Evolutionary conservation across 2,329 filamentous ascomycete species (phyloP).

Genomic region (Fusarium metavorans): DNA sequence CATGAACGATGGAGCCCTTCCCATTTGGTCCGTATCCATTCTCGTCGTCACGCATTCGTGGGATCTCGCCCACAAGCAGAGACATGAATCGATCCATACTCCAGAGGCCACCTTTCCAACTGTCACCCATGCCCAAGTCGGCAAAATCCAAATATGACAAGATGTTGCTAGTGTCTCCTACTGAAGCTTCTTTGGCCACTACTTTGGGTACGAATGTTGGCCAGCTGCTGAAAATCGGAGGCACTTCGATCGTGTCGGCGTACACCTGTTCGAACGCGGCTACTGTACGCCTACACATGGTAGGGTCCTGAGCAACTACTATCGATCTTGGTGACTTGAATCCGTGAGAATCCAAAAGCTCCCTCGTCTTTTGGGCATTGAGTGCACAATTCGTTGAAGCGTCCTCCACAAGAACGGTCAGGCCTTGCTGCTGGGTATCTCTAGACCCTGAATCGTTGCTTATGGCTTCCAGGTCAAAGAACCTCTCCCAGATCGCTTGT

Average conservation of each 20-base stretch:
- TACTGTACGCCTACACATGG: slow-evolving; percentile 35
- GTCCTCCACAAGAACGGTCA: slow-evolving; percentile 33
- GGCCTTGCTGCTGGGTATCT: not conserved
- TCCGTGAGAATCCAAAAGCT: slow-evolving; percentile 29
- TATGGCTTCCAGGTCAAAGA: slow-evolving; percentile 18
- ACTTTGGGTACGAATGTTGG: slow-evolving; percentile 35
- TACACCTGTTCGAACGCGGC: slow-evolving; percentile 35
- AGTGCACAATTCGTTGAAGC: slow-evolving; percentile 39
- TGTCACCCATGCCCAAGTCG: not conserved
- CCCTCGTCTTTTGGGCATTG: slow-evolving; percentile 33
- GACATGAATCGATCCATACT: slow-evolving; percentile 34
- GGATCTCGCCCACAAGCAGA: slow-evolving; percentile 37
- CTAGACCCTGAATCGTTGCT: not conserved
- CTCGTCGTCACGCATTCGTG: slow-evolving; percentile 35
- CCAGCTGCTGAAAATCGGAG: slow-evolving; percentile 25
- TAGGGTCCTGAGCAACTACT: slow-evolving; percentile 36
- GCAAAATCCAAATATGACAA: slow-evolving; percentile 17
- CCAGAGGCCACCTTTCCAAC: slow-evolving; percentile 18
- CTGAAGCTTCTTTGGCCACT: not conserved
- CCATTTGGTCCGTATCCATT: slow-evolving; percentile 37
- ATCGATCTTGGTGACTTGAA: slow-evolving; percentile 33
- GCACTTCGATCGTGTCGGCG: not conserved
- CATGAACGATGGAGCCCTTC: slow-evolving; percentile 34
- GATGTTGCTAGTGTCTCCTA: not conserved
- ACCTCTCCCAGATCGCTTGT: slow-evolving; percentile 25